phyloP scores from a whole-genome alignment of 805 yeast genomes.

The Schizosaccharomyces japonicus region DNA sequence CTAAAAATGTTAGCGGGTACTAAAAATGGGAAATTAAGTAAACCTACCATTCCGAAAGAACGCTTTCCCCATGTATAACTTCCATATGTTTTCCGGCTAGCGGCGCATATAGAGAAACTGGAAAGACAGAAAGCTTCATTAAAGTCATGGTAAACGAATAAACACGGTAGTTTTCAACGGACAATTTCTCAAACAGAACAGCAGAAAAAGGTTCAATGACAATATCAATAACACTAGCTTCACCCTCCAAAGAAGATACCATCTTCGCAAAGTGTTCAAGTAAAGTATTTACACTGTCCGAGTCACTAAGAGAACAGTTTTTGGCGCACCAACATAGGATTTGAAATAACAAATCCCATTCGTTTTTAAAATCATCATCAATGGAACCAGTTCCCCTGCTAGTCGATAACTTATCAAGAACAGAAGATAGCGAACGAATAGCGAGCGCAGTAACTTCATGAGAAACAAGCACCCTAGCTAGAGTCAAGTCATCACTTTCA shows the following conservation, averaged over 20 bases:
- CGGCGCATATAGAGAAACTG: neutral
- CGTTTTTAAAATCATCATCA: neutral
- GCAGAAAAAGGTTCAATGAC: neutral
- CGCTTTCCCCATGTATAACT: too few relatives aligned
- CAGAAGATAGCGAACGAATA: neutral
- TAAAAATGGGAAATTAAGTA: too few relatives aligned
- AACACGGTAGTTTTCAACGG: neutral
- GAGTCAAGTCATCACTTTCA: neutral
- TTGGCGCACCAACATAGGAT: neutral
- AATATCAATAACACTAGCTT: neutral
- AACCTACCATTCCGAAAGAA: too few relatives aligned
- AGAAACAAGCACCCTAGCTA: neutral
- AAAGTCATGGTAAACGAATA: slow-evolving; percentile 1
- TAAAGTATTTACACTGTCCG: neutral
- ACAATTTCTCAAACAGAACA: neutral
- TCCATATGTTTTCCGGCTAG: neutral
- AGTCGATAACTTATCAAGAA: neutral
- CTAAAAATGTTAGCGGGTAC: too few relatives aligned
- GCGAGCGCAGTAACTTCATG: neutral
- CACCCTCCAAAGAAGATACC: neutral
- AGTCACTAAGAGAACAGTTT: neutral
- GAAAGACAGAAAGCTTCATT: neutral
- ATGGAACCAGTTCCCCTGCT: neutral
- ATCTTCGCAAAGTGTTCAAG: neutral
- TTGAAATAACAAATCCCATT: neutral